A percentile compares a stretch with the other conserved stretches of the same genome.
These are phyloP conservation scores for Agaricales sp. DNA, from an alignment of 1,284 basidiomycete species.

Conservation along the genomic window DNA sequence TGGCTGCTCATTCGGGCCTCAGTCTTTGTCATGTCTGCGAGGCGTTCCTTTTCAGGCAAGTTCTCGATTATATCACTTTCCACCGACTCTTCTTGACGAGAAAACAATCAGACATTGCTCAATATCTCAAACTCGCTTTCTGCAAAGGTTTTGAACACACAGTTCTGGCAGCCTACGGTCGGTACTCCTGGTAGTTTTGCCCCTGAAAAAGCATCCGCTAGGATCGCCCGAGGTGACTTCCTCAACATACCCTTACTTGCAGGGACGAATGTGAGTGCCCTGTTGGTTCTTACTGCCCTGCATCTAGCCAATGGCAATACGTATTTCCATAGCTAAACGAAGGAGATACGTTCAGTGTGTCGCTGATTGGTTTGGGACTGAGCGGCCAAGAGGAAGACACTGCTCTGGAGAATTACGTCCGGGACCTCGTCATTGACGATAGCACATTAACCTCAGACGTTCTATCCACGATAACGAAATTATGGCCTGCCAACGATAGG, in stretches of 20 bases:
- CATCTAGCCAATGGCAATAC: not conserved
- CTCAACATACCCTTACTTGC: conserved; percentile 42
- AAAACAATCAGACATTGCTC: too few species aligned
- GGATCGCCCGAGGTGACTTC: conserved; percentile 39
- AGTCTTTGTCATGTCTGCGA: conserved; percentile 37
- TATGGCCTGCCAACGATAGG: conserved; percentile 28
- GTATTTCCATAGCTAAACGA: conserved; percentile 20
- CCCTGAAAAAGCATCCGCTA: conserved; percentile 34
- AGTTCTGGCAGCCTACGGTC: conserved; percentile 49
- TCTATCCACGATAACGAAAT: conserved; percentile 19
- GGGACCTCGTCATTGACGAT: conserved; percentile 24
- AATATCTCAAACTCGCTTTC: not conserved
- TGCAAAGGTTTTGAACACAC: conserved; percentile 32
- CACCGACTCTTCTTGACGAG: too few species aligned
- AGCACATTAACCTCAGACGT: conserved; percentile 20
- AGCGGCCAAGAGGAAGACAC: conserved; percentile 18
- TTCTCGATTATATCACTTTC: not conserved
- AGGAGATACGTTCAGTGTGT: conserved; percentile 21
- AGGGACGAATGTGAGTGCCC: conserved; percentile 37
- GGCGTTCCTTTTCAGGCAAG: conserved; percentile 36
- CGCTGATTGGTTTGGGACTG: conserved; percentile 18
- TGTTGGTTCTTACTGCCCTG: not conserved
- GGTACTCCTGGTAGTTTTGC: conserved; percentile 43
- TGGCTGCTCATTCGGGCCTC: conserved; percentile 30
- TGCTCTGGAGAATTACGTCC: conserved; percentile 25